phyloP scores from a whole-genome alignment of 768 basidiomycete species.

The Termitomyces titanicus region DNA sequence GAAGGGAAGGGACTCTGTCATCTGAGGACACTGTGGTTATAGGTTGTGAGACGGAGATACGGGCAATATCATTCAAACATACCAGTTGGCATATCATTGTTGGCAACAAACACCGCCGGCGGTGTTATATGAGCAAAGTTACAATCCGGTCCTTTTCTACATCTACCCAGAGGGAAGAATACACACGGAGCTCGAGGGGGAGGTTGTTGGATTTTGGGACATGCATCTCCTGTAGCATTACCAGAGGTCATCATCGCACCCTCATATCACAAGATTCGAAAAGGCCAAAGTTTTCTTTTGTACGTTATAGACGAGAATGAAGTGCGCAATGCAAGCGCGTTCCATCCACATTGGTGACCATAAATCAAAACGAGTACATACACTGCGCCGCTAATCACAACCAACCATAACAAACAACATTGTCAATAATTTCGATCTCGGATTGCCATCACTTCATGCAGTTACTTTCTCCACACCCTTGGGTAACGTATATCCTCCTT shows the following conservation, averaged over 20 bases:
- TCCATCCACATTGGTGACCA: too few species aligned
- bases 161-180: conserved; percentile 14
- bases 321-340: background rate
- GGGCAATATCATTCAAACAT: background rate
- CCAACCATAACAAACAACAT: too few species aligned
- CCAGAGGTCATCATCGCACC: background rate
- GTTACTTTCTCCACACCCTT: conserved; percentile 56
- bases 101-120: background rate
- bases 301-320: background rate
- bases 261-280: background rate
- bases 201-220: conserved; percentile 9
- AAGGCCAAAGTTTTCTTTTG: background rate
- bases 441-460: background rate
- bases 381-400: too few species aligned
- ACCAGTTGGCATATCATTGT: background rate
- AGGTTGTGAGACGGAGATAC: background rate
- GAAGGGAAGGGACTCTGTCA: background rate
- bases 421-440: too few species aligned
- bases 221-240: conserved; percentile 4
- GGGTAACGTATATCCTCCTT: conserved; percentile 64
- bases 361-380: too few species aligned
- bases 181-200: conserved; percentile 10
- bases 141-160: conserved; percentile 14
- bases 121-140: conserved; percentile 10
- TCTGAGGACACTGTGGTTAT: background rate